phyloP scores from a whole-genome alignment of 2,329 filamentous ascomycete species.

The Colletotrichum filicis region DNA sequence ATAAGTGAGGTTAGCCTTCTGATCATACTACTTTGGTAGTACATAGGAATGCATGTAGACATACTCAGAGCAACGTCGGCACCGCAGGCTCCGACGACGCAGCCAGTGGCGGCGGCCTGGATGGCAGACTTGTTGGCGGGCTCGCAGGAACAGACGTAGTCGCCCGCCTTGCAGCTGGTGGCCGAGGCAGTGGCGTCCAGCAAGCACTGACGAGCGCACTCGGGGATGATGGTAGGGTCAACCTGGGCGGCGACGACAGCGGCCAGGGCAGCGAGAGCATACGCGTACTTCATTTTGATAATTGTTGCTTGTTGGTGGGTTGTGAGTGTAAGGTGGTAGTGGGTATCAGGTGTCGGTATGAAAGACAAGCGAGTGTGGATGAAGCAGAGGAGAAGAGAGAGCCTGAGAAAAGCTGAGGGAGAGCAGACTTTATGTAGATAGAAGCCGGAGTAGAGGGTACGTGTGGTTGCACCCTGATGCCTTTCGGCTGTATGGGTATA shows the following conservation, averaged over 20 bases:
- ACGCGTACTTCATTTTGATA: constrained; percentile 37
- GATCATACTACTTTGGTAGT: too few relatives aligned
- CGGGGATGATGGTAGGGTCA: constrained; percentile 39
- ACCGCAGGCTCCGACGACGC: constrained; percentile 50
- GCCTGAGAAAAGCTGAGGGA: constrained; percentile 6
- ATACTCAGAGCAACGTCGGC: constrained; percentile 50
- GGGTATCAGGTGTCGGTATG: constrained; percentile 16
- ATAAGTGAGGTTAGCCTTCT: constrained; percentile 14
- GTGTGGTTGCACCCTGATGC: background rate
- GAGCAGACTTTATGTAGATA: constrained; percentile 28
- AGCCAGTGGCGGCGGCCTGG: constrained; percentile 45
- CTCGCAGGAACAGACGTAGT: constrained; percentile 47
- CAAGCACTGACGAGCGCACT: constrained; percentile 52
- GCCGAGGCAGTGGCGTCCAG: constrained; percentile 43
- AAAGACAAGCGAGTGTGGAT: constrained; percentile 19
- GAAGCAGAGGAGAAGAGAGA: background rate
- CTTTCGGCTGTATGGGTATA: background rate
- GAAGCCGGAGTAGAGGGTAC: background rate
- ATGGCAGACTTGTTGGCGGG: constrained; percentile 47
- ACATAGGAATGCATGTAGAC: constrained; percentile 35
- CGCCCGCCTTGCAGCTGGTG: constrained; percentile 45
- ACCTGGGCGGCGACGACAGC: constrained; percentile 46
- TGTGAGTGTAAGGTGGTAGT: constrained; percentile 15
- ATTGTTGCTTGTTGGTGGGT: constrained; percentile 24
- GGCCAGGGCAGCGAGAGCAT: constrained; percentile 44